A percentile compares a stretch with the other conserved stretches of the same genome.
These are phyloP conservation scores for Anthracocystis walkeri DNA, from an alignment of 1,284 basidiomycete genomes.

Conservation along the genomic window DNA sequence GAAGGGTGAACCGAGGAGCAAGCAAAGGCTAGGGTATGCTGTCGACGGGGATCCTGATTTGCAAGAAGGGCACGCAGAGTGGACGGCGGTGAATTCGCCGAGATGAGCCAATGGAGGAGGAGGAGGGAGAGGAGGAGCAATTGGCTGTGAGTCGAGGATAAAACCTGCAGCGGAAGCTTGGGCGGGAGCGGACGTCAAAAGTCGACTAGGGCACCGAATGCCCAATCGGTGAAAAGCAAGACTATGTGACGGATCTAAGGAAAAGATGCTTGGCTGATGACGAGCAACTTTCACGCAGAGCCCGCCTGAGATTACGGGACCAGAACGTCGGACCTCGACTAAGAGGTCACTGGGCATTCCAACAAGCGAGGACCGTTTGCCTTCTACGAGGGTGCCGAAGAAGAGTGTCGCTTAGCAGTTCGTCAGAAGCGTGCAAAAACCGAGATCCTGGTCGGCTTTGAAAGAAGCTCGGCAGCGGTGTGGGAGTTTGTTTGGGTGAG, in stretches of 20 bases:
- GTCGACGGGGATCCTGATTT: neutral
- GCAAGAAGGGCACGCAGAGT: neutral
- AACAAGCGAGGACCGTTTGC: neutral
- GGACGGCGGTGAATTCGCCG: conserved; percentile 12
- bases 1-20: neutral
- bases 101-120: neutral
- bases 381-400: neutral
- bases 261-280: neutral
- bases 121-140: neutral
- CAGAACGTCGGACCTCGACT: neutral
- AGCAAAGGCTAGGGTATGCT: too few relatives aligned
- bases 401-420: neutral
- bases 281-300: neutral
- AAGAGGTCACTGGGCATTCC: neutral
- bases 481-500: neutral
- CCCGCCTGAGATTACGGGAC: neutral
- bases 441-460: neutral
- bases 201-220: neutral
- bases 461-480: neutral
- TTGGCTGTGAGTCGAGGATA: conserved; percentile 20
- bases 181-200: conserved; percentile 22
- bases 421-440: neutral
- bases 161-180: conserved; percentile 23
- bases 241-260: too few relatives aligned
- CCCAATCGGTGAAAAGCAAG: conserved; percentile 5